phyloP scores from a whole-genome alignment of 306 rosid species.

The Comarum palustre region DNA sequence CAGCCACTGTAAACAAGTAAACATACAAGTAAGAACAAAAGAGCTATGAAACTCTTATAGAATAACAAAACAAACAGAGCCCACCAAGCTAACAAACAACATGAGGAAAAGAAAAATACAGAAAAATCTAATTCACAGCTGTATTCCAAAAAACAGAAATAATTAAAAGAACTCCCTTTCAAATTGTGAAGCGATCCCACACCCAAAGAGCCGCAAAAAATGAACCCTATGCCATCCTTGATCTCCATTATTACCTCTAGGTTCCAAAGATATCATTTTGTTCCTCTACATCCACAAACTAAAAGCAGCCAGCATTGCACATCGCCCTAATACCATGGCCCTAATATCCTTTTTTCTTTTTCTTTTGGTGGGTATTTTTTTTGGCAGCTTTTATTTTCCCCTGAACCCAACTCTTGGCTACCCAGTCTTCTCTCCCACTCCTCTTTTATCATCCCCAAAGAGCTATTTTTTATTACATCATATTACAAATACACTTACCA shows the following conservation, averaged over 20 bases:
- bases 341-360: neutral
- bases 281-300: neutral
- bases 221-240: neutral
- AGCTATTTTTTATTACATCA: neutral
- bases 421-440: neutral
- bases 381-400: neutral
- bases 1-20: constrained; percentile 76
- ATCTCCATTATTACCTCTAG: neutral
- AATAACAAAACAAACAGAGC: neutral
- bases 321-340: neutral
- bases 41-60: neutral
- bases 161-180: neutral
- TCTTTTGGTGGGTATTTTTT: too few relatives aligned
- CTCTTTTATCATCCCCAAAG: neutral
- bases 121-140: neutral
- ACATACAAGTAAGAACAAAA: constrained; percentile 21
- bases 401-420: neutral
- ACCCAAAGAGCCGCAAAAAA: neutral
- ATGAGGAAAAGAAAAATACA: neutral
- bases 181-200: neutral
- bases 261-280: neutral
- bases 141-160: neutral
- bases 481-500: neutral
- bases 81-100: neutral
- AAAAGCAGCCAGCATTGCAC: neutral